These are phyloP conservation scores for Dipsacomyces acuminosporus DNA, from an alignment of 371 early-diverging fungal species.

Conservation along the genomic window DNA sequence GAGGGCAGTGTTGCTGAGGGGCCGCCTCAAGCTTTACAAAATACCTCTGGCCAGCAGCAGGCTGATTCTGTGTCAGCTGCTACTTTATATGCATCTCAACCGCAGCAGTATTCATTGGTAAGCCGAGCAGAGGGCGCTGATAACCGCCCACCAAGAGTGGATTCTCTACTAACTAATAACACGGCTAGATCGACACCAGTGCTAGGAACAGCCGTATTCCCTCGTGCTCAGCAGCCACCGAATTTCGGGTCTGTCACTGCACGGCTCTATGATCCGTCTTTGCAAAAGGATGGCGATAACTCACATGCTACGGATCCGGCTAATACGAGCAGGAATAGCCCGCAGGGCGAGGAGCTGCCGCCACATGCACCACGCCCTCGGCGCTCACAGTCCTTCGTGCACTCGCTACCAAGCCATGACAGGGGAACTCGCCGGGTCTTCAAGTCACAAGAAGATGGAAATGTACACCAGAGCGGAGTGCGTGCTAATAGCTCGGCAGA, in stretches of 20 bases:
- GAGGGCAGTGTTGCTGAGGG: constrained; percentile 15
- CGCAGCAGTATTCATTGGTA: not conserved
- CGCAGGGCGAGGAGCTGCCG: not conserved
- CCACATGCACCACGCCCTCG: constrained; percentile 19
- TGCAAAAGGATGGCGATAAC: not conserved
- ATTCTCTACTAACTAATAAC: constrained; percentile 18
- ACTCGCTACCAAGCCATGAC: no score
- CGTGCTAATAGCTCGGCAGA: no score
- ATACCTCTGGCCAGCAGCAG: no score
- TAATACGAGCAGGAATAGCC: no score
- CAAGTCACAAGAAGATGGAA: no score
- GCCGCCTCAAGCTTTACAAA: no score
- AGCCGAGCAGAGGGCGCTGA: not conserved
- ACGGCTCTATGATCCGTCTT: constrained; percentile 33
- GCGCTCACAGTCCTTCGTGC: constrained; percentile 31
- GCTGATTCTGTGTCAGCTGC: no score
- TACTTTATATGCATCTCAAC: not conserved
- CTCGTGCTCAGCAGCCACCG: constrained; percentile 5
- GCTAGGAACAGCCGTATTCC: constrained; percentile 5
- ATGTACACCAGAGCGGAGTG: no score
- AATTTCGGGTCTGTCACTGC: constrained; percentile 38
- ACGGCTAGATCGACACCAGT: constrained; percentile 29
- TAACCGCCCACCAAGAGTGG: constrained; percentile 23
- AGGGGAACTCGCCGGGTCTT: no score
- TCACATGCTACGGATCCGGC: no score